A percentile compares a stretch with the other conserved stretches of the same genome.
These are phyloP conservation scores for Sarcodon sp. DNA, from an alignment of 768 basidiomycete genomes.

Conservation along the genomic window DNA sequence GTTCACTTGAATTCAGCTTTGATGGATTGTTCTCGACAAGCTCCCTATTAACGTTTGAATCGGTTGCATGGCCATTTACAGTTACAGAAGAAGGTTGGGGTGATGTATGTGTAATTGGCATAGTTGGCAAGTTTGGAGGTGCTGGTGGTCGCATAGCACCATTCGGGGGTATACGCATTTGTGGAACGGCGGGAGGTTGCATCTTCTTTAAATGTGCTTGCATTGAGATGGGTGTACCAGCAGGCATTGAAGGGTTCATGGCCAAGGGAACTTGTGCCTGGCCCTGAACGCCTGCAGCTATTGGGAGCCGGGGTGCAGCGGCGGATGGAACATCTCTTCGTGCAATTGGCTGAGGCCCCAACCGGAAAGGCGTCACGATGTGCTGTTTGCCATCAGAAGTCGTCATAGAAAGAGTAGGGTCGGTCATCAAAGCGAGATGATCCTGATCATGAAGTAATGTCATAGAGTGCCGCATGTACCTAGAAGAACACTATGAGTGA, in stretches of 20 bases:
- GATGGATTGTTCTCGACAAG: slow-evolving; percentile 7
- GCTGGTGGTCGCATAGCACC: slow-evolving; percentile 39
- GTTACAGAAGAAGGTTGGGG: slow-evolving; percentile 7
- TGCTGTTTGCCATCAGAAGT: slow-evolving; percentile 37
- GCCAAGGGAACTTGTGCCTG: slow-evolving; percentile 3
- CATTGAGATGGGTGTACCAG: slow-evolving; percentile 43
- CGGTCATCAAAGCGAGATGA: slow-evolving; percentile 19
- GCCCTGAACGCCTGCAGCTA: slow-evolving; percentile 4
- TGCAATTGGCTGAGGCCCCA: slow-evolving; percentile 15
- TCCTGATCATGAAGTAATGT: slow-evolving; percentile 45
- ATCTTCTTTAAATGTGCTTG: slow-evolving; percentile 51
- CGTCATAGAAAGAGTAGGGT: slow-evolving; percentile 31
- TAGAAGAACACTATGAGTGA: slow-evolving; percentile 9
- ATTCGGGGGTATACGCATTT: slow-evolving; percentile 50
- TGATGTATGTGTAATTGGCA: slow-evolving; percentile 14
- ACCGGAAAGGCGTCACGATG: slow-evolving; percentile 33
- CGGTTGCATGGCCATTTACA: slow-evolving; percentile 5
- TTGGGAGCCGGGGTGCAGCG: slow-evolving; percentile 1
- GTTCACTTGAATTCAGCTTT: slow-evolving; percentile 6
- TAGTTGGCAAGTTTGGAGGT: slow-evolving; percentile 19
- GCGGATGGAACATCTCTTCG: slow-evolving; percentile 14
- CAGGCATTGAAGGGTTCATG: slow-evolving; percentile 6
- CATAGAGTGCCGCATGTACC: slow-evolving; percentile 44
- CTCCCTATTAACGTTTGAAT: slow-evolving; percentile 2
- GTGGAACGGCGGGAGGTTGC: slow-evolving; percentile 38